Conservation (phyloP, 805 yeast species). For the Debaryomyces prosopidis region DNA sequence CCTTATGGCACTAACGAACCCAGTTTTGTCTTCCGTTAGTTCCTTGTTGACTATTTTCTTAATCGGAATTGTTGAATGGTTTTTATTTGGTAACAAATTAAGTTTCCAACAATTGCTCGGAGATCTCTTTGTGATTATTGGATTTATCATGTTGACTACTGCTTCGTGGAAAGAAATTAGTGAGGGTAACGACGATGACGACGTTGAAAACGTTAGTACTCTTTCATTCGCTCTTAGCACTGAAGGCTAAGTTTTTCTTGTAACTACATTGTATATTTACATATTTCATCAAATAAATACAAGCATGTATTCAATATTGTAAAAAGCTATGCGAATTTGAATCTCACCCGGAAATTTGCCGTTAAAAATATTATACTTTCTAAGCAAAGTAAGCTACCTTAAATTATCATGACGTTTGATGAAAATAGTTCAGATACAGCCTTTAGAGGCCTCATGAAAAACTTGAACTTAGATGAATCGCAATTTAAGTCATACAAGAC, state of each 20-base stretch:
- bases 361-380: no score
- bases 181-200: slow-evolving; percentile 45
- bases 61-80: slow-evolving; percentile 78
- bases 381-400: no score
- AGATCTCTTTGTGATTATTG: slow-evolving; percentile 65
- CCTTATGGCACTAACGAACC: slow-evolving; percentile 80
- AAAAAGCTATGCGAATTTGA: slow-evolving; percentile 5
- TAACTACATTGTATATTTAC: no score
- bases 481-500: slow-evolving; percentile 20
- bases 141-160: slow-evolving; percentile 64
- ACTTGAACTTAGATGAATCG: slow-evolving; percentile 24
- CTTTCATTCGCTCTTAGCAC: slow-evolving; percentile 43
- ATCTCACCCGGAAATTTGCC: no score
- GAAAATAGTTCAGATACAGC: slow-evolving; percentile 13
- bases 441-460: slow-evolving; percentile 28
- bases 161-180: slow-evolving; percentile 69
- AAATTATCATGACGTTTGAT: slow-evolving; percentile 8
- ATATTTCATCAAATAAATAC: neutral
- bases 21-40: slow-evolving; percentile 72
- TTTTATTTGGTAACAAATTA: slow-evolving; percentile 59
- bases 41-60: slow-evolving; percentile 74
- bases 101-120: slow-evolving; percentile 63
- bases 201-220: slow-evolving; percentile 41
- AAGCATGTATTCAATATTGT: no score
- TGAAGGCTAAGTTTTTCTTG: slow-evolving; percentile 7